Evolutionary conservation across 306 rosid genomes (phyloP).

Genomic region (Herpetospermum pedunculosum): DNA sequence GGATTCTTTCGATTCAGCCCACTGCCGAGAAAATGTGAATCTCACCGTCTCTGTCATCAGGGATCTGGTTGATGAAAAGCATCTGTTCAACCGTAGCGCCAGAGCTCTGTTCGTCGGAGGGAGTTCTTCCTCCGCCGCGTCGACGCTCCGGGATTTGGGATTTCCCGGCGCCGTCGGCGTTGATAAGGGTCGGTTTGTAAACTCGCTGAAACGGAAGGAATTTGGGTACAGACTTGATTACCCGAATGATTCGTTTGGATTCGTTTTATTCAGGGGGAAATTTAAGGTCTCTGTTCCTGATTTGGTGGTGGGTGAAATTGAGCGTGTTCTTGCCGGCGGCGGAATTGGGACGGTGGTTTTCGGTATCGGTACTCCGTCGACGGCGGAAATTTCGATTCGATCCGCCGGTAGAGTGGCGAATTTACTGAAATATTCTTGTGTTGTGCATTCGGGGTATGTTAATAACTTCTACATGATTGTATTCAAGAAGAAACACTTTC

Average conservation of each 20-base stretch:
- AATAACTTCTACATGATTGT: slow-evolving; percentile 36
- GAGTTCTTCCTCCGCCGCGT: slow-evolving; percentile 24
- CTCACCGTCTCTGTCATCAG: slow-evolving; percentile 32
- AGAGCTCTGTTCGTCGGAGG: slow-evolving; percentile 56
- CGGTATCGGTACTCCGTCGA: background rate
- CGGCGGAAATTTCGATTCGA: slow-evolving; percentile 31
- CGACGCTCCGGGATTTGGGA: slow-evolving; percentile 44
- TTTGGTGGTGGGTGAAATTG: slow-evolving; percentile 55
- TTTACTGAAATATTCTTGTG: slow-evolving; percentile 35
- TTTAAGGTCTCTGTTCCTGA: slow-evolving; percentile 57
- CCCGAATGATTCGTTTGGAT: slow-evolving; percentile 42
- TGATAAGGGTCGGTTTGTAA: slow-evolving; percentile 20
- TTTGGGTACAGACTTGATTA: slow-evolving; percentile 26
- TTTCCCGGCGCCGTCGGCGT: slow-evolving; percentile 38
- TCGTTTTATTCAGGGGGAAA: slow-evolving; percentile 47
- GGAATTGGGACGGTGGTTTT: slow-evolving; percentile 65
- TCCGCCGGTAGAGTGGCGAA: slow-evolving; percentile 55
- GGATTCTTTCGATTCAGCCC: slow-evolving; percentile 36
- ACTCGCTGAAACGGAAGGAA: slow-evolving; percentile 27
- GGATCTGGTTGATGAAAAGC: slow-evolving; percentile 21
- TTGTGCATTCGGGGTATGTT: slow-evolving; percentile 36
- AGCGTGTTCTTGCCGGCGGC: slow-evolving; percentile 61
- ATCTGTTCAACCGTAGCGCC: slow-evolving; percentile 23
- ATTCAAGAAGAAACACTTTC: slow-evolving; percentile 41
- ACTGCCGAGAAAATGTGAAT: slow-evolving; percentile 27